Evolutionary conservation across 768 basidiomycete genomes (phyloP), one percentile per base, ranked within the genome.

Genomic region (Pholiota conissans): DNA sequence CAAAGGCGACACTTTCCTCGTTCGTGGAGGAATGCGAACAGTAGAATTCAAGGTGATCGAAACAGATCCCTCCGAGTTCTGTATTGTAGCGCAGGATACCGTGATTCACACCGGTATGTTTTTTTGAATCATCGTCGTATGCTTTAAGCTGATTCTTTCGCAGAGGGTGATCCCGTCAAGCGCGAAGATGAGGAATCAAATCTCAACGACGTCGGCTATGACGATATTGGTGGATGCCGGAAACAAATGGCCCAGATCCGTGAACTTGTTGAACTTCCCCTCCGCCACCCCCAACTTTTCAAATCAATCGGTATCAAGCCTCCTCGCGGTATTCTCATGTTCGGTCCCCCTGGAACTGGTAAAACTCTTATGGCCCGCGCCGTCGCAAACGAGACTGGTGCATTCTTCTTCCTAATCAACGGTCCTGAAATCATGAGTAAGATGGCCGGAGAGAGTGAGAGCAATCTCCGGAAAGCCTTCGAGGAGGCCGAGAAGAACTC

Each of bases 231-330:
- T 78, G 97, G 97, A 39, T 98, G 96, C 80, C 87, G 97, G 68
- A 99, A 99, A 73, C 97, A 99, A 74, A 93, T 98, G 90, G 96
- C 96, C 3, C 96, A 98, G 73, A 98, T 99, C 60, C 95, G 97
- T 74, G 97, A 98, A 80, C 87, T 99, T 35, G 97, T 98, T 63
- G 97, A 99, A 74, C 82, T 99, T 3, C 97, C 97, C 29, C 84
- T 98, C 40, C 94, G 97, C 57, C 97, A 99, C 76, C 97, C 97
- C 40, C 95, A 98, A 76, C 85, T 99, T 13, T 99, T 98, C 89
- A 99, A 99, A 73, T 95, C 95, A 24, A 99, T 99, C 71, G 97
- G 97, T 85, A 99, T 99, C 84, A 99, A 98, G 74, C 97, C 97
- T 29, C 96, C 96, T 22, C 90, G 96, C 64, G 96, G 96, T 83